These are phyloP conservation scores for Volvox reticuliferus DNA, from an alignment of 139 green algal genomes.

Conservation along the genomic window DNA sequence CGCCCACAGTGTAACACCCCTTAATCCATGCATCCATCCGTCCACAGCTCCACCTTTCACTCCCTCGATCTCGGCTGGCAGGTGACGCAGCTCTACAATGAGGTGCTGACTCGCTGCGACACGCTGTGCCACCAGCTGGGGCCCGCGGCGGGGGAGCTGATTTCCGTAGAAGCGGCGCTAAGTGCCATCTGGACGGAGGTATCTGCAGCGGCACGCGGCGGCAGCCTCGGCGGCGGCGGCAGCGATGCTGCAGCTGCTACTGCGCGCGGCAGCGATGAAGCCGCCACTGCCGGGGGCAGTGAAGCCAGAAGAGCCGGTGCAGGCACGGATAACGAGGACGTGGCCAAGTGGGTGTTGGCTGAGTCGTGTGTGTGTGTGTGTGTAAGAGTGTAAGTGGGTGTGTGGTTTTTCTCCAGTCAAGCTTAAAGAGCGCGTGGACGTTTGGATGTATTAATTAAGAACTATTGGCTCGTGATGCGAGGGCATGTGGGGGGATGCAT, in stretches of 20 bases:
- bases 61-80: constrained; percentile 42
- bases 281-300: neutral
- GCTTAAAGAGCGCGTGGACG: too few relatives aligned
- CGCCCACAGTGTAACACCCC: too few relatives aligned
- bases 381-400: too few relatives aligned
- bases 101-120: constrained; percentile 76
- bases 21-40: neutral
- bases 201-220: neutral
- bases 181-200: constrained; percentile 65
- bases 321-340: neutral
- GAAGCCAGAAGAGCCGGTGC: constrained; percentile 8
- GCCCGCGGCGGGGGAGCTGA: constrained; percentile 52
- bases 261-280: neutral
- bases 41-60: neutral
- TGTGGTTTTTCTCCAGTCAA: too few relatives aligned
- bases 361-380: too few relatives aligned
- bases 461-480: too few relatives aligned
- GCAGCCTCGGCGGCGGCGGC: neutral
- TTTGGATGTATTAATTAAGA: too few relatives aligned
- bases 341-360: neutral
- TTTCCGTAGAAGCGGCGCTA: constrained; percentile 76
- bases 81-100: constrained; percentile 80
- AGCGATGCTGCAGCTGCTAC: neutral
- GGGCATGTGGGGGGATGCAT: too few relatives aligned
- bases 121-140: constrained; percentile 60